Base-by-base conservation (phyloP, 306 rosid species). In the Nissolia schottii region DNA sequence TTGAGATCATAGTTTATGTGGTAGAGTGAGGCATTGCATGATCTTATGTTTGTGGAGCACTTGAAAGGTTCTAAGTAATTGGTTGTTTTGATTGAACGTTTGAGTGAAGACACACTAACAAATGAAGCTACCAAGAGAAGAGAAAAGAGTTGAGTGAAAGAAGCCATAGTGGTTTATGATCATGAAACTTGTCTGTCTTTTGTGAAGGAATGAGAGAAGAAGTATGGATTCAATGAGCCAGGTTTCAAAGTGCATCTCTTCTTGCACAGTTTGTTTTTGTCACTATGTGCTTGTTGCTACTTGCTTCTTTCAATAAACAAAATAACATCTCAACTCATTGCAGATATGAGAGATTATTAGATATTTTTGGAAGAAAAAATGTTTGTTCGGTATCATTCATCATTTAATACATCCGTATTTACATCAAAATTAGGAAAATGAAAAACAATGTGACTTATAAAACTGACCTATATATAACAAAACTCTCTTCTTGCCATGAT, bases 21-120 rank as follows among this genome's bases (percentile, higher is more conserved):
- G 68, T 88, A 90, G 6, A 93, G 71, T 11, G 61, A 88, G 56
- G 96, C 97, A 49, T 80, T 79, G 80, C 96, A 93, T 15, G 79
- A 41, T 11, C 1, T 67, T 67, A 85, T 53, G 19, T 62, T 79
- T 13, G 83, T 2, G 24, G 81, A 80, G 58, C 97, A 88, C 4
- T 35, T 35, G 45, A 88, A 65, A 54, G 97, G 92, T 34, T 46
- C 24, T 71, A 88, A 3, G 10, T 67, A 3, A 15, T n/a, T n/a
- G n/a, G n/a, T n/a, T n/a, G n/a, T n/a, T n/a, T n/a, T n/a, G n/a
- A n/a, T n/a, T n/a, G 69, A 37, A 12, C 59, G 5, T 64, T 61
- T 48, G n/a, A 63, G 4, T 23, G 82, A 69, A 19, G 23, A 71
- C 24, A 64, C 70, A 20, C 28, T 65, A 8, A 54, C 8, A 61